Evolutionary conservation across 345 rosid genomes (phyloP).

Genomic region (Hibiscus tridactylites): DNA sequence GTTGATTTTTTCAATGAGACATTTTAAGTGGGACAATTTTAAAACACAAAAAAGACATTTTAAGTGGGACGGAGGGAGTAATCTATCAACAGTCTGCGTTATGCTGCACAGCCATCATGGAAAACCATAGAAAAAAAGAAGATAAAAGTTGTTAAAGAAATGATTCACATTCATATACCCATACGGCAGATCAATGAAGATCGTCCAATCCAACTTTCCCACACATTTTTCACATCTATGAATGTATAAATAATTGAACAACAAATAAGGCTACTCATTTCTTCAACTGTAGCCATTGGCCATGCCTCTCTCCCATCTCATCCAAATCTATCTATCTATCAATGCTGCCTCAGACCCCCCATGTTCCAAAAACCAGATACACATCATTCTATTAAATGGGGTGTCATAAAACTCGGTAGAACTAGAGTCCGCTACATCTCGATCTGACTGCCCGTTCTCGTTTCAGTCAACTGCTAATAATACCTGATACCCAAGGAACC

Average conservation of each 20-base stretch:
- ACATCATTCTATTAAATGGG: neutral
- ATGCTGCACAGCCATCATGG: neutral
- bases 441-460: neutral
- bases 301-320: neutral
- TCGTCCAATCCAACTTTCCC: neutral
- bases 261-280: neutral
- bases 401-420: neutral
- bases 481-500: conserved; percentile 96
- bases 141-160: neutral
- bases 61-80: no score
- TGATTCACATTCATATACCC: neutral
- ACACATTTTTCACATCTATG: neutral
- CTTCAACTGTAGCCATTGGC: neutral
- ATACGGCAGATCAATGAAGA: neutral
- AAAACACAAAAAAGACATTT: no score
- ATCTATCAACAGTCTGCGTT: no score
- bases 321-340: neutral
- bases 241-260: neutral
- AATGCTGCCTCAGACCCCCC: neutral
- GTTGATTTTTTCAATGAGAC: no score
- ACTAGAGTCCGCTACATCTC: neutral
- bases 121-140: neutral
- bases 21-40: no score
- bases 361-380: no score
- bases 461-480: conserved; percentile 36